phyloP scores from a whole-genome alignment of 768 basidiomycete genomes.

The Hypsizygus marmoreus region DNA sequence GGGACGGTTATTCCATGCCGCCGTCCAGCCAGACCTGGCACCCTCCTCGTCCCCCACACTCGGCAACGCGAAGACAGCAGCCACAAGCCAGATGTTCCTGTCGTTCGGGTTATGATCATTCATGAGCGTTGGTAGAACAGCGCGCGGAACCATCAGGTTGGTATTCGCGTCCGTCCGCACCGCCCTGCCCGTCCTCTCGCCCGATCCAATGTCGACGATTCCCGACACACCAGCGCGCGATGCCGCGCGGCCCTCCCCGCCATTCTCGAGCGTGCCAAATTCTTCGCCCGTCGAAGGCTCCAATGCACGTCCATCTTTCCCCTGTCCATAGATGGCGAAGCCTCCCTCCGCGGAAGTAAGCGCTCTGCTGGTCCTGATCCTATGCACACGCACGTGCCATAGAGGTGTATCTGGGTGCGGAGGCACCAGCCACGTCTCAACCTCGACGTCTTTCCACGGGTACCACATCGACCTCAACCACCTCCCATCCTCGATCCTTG shows the following conservation, averaged over 20 bases:
- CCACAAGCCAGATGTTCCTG: slow-evolving; percentile 57
- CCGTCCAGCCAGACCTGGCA: slow-evolving; percentile 44
- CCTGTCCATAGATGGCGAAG: slow-evolving; percentile 72
- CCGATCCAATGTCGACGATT: slow-evolving; percentile 49
- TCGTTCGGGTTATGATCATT: slow-evolving; percentile 44
- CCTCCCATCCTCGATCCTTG: slow-evolving; percentile 50
- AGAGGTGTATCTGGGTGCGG: slow-evolving; percentile 56
- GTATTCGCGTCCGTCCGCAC: slow-evolving; percentile 72
- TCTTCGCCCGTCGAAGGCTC: slow-evolving; percentile 44
- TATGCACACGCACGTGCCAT: slow-evolving; percentile 74
- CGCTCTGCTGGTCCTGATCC: slow-evolving; percentile 51
- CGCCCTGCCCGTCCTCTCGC: slow-evolving; percentile 37
- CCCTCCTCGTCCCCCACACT: slow-evolving; percentile 37
- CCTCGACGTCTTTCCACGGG: slow-evolving; percentile 70
- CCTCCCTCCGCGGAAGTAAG: slow-evolving; percentile 68
- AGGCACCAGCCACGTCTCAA: slow-evolving; percentile 77
- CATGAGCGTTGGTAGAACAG: slow-evolving; percentile 66
- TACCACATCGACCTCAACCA: slow-evolving; percentile 74
- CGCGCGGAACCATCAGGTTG: slow-evolving; percentile 66
- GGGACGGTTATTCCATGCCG: slow-evolving; percentile 51
- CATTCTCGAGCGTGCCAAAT: slow-evolving; percentile 53
- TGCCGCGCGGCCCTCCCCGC: slow-evolving; percentile 49
- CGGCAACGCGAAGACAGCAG: slow-evolving; percentile 67
- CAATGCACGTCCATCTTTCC: slow-evolving; percentile 58
- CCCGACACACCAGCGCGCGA: slow-evolving; percentile 66